phyloP scores from a whole-genome alignment of 805 yeast genomes.

The Wickerhamomyces sydowiorum region DNA sequence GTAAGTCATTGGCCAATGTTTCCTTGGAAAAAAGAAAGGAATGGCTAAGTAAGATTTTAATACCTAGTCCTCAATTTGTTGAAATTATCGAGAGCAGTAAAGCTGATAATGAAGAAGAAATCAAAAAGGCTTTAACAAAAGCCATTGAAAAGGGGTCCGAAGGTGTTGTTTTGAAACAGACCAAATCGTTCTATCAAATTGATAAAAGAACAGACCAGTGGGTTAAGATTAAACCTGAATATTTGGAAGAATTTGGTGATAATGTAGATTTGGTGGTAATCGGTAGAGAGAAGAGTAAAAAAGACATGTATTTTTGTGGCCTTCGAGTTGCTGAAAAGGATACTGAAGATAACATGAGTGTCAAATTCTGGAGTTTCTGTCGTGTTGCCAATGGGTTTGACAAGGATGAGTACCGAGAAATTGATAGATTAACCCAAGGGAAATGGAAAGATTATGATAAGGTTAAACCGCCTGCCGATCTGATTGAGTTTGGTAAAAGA shows the following conservation, averaged over 20 bases:
- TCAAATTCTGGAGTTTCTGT: conserved; percentile 60
- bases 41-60: conserved; percentile 40
- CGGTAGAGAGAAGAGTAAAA: conserved; percentile 71
- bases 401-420: conserved; percentile 49
- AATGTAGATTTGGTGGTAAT: conserved; percentile 74
- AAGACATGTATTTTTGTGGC: conserved; percentile 70
- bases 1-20: conserved; percentile 45
- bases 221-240: conserved; percentile 91
- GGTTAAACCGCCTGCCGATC: conserved; percentile 33
- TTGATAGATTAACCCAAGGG: conserved; percentile 50
- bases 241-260: conserved; percentile 80
- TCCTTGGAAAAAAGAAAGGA: conserved; percentile 53
- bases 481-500: conserved; percentile 51
- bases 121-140: conserved; percentile 46
- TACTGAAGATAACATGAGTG: conserved; percentile 8
- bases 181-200: conserved; percentile 49
- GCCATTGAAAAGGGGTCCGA: conserved; percentile 67
- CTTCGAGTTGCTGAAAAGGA: conserved; percentile 41
- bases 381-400: conserved; percentile 83
- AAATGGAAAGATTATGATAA: conserved; percentile 49
- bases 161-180: conserved; percentile 75
- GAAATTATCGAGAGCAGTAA: conserved; percentile 39
- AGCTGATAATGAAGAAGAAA: conserved; percentile 43
- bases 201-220: conserved; percentile 64
- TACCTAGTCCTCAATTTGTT: conserved; percentile 33